These are phyloP conservation scores for Vitis rupestris DNA, from an alignment of 164 flowering plant species.

Conservation along the genomic window DNA sequence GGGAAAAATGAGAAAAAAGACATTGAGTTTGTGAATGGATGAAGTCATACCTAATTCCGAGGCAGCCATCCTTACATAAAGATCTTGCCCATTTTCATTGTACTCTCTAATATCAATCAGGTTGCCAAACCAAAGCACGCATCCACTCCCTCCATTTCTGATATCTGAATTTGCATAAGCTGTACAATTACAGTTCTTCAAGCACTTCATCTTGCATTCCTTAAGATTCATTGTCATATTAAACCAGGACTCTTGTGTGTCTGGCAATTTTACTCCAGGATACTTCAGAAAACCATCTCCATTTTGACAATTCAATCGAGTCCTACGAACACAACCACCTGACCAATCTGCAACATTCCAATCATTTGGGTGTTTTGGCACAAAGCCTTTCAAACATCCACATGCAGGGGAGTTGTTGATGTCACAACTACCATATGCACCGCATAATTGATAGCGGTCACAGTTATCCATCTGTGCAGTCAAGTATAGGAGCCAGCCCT, in stretches of 20 bases:
- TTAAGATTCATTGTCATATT: conserved; percentile 5
- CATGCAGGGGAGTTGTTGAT: conserved; percentile 16
- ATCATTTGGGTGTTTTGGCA: conserved; percentile 11
- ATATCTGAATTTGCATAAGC: conserved; percentile 4
- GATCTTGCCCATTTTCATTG: too few species aligned
- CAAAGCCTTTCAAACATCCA: conserved; percentile 24
- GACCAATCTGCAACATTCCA: conserved; percentile 11
- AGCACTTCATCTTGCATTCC: conserved; percentile 11
- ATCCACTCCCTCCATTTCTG: too few species aligned
- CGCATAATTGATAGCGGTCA: conserved; percentile 6
- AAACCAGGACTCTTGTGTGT: background rate
- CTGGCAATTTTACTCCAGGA: conserved; percentile 10
- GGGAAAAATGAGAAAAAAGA: too few species aligned
- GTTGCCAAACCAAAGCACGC: too few species aligned
- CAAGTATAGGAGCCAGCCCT: conserved; percentile 10
- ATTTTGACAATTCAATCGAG: background rate
- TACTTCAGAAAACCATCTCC: background rate
- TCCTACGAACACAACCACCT: background rate
- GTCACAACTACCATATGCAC: conserved; percentile 21
- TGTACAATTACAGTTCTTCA: conserved; percentile 19
- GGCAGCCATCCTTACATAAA: too few species aligned
- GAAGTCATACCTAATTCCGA: too few species aligned
- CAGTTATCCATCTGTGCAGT: conserved; percentile 16
- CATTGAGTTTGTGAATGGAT: too few species aligned
- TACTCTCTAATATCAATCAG: too few species aligned